Percentiles rank a stretch among this genome's conserved stretches.
Evolutionary conservation across 2,329 filamentous ascomycete genomes (phyloP).

Genomic region (Fusarium circinatum): DNA sequence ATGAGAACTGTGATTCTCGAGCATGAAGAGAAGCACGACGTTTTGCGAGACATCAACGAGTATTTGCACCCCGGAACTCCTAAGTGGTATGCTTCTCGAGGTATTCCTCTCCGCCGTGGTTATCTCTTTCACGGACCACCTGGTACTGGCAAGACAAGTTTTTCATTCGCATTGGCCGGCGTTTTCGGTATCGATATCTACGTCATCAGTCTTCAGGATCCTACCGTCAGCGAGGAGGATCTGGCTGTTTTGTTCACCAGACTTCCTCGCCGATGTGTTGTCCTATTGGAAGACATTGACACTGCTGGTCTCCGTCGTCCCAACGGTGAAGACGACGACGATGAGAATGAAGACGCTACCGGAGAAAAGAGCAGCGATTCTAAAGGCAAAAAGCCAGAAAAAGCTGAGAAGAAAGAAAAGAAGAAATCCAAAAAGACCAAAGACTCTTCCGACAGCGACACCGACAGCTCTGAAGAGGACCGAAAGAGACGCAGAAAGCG

Average conservation of each 20-base stretch:
- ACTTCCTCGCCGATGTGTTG: constrained; percentile 71
- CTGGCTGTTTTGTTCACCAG: constrained; percentile 67
- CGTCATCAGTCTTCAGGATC: constrained; percentile 66
- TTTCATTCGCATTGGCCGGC: constrained; percentile 73
- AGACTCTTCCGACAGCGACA: constrained; percentile 34
- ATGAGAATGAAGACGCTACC: constrained; percentile 27
- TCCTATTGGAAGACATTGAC: constrained; percentile 77
- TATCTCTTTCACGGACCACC: constrained; percentile 83
- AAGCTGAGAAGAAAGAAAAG: constrained; percentile 19
- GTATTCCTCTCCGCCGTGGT: constrained; percentile 79
- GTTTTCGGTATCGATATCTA: constrained; percentile 75
- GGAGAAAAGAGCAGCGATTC: constrained; percentile 1
- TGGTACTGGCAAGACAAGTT: constrained; percentile 77
- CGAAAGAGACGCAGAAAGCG: constrained; percentile 33
- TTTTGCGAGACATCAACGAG: constrained; percentile 79
- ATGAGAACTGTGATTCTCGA: constrained; percentile 83
- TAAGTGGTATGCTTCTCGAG: constrained; percentile 78
- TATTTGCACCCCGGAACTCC: constrained; percentile 77
- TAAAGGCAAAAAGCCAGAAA: constrained; percentile 16
- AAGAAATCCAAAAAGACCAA: constrained; percentile 47
- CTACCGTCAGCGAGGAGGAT: constrained; percentile 70
- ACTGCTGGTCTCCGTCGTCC: constrained; percentile 67
- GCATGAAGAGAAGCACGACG: constrained; percentile 69
- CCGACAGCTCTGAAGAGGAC: constrained; percentile 41
- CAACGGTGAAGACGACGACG: constrained; percentile 45